A percentile compares a stretch with the other conserved stretches of the same genome.
Conservation (phyloP, 441 rosid genomes). For the Pelargonium myrrhifolium region DNA sequence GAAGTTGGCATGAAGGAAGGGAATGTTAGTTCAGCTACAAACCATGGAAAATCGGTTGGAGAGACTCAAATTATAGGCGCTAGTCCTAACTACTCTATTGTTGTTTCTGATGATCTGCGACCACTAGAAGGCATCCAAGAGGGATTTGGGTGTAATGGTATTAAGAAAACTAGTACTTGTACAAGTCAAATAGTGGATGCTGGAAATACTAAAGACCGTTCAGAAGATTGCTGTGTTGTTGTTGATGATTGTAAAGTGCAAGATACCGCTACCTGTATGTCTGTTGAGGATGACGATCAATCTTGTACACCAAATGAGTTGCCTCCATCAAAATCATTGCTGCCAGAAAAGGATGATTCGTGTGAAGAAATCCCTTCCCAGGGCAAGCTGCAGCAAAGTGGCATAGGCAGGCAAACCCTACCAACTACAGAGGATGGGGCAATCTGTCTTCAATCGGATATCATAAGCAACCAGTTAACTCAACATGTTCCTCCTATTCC, state of each 20-base stretch:
- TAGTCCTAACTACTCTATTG: constrained; percentile 19
- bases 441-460: constrained; percentile 26
- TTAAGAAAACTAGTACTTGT: constrained; percentile 21
- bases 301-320: constrained; percentile 29
- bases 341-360: constrained; percentile 27
- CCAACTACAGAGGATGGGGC: constrained; percentile 31
- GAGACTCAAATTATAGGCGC: constrained; percentile 22
- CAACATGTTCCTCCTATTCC: constrained; percentile 35
- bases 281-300: constrained; percentile 29
- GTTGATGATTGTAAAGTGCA: constrained; percentile 26
- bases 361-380: constrained; percentile 27
- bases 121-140: constrained; percentile 29
- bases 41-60: constrained; percentile 18
- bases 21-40: constrained; percentile 20
- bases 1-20: constrained; percentile 36
- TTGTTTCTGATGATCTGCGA: constrained; percentile 29
- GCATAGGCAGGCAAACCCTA: background rate
- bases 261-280: constrained; percentile 3
- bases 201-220: constrained; percentile 17
- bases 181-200: constrained; percentile 17
- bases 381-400: constrained; percentile 30
- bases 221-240: constrained; percentile 26
- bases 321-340: constrained; percentile 33
- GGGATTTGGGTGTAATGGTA: constrained; percentile 30
- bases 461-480: constrained; percentile 22